Percentiles rank a stretch among this genome's conserved stretches.
Conservation (phyloP, 768 basidiomycete species). For the Chiua virens region DNA sequence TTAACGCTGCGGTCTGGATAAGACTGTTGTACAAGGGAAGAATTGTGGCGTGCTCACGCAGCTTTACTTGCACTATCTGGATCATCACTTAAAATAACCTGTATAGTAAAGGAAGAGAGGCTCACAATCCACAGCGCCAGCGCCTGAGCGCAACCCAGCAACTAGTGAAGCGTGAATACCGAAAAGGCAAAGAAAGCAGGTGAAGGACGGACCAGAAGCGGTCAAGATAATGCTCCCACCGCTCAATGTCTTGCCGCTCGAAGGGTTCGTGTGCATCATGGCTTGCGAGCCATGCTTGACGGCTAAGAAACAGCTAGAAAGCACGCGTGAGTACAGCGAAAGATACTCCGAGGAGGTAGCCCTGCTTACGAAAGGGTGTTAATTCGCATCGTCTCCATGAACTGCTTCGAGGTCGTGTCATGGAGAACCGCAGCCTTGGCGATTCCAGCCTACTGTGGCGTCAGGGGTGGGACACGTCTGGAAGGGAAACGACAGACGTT, state of each 20-base stretch:
- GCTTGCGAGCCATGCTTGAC: constrained; percentile 83
- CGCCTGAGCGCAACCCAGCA: constrained; percentile 81
- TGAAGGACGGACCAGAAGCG: constrained; percentile 62
- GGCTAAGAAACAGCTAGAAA: constrained; percentile 78
- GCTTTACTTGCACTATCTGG: constrained; percentile 92
- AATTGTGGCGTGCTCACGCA: constrained; percentile 54
- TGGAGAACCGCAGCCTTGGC: constrained; percentile 44
- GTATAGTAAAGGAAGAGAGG: background rate
- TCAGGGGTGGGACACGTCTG: constrained; percentile 3
- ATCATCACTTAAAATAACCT: constrained; percentile 16
- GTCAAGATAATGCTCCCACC: constrained; percentile 87
- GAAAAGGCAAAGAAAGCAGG: background rate
- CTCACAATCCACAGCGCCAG: constrained; percentile 80
- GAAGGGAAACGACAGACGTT: constrained; percentile 54
- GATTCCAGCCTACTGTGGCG: constrained; percentile 60
- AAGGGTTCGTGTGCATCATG: constrained; percentile 68
- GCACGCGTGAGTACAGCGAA: background rate
- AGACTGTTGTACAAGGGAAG: background rate
- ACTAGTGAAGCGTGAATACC: constrained; percentile 45
- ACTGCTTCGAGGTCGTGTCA: constrained; percentile 60
- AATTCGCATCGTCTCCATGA: constrained; percentile 75
- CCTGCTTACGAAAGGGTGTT: constrained; percentile 61
- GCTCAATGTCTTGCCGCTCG: constrained; percentile 64
- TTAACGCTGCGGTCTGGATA: constrained; percentile 61
- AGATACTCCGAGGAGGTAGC: constrained; percentile 1